Base-by-base conservation (phyloP, 306 rosid species). In the Malus sieversii region DNA sequence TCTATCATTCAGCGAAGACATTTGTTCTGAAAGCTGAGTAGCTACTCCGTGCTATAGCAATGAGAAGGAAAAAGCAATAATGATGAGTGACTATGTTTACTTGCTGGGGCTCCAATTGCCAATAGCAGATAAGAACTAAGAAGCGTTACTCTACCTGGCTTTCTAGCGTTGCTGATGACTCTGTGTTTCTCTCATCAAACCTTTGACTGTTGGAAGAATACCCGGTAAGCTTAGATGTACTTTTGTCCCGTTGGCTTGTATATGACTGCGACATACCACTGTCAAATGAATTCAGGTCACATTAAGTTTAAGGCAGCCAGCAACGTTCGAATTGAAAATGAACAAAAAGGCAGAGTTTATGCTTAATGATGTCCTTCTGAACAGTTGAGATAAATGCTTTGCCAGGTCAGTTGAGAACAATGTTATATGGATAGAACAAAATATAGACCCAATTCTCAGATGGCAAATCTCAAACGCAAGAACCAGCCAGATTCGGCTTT, bases 221-320 rank as follows among this genome's bases (percentile, higher is more conserved):
- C 55, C 85, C 84, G 55, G 86, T 68, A 74, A 72, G 84, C 80
- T 88, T 88, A 66, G 90, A 82, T 45, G 83, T 51, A 78, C 81
- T 90, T 81, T 87, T 96, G 84, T 96, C 99, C 86, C 97, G 77
- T 59, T 90, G 97, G 66, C 72, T 85, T 62, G 99, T 89, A 77
- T 89, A 96, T 66, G 98, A 90, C 77, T 83, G 91, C 10, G 99
- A 92, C 88, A 90, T 80, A 69, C 98, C 96, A 74, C 98, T 92
- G 87, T 76, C 75, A 55, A 62, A 85, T 61, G 83, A 19, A 79
- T 46, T 35, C 48, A 4, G 69, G 40, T 30, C 70, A 85, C 22
- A 51, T 51, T 52, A 55, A 59, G 76, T 35, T 60, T 13, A 30
- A 48, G 70, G 74, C 67, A 59, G 44, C 59, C 58, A 82, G 71